Percentiles rank a stretch among this genome's conserved stretches.
Evolutionary conservation across 306 rosid genomes (phyloP).

Genomic region (Lagenaria siceraria): DNA sequence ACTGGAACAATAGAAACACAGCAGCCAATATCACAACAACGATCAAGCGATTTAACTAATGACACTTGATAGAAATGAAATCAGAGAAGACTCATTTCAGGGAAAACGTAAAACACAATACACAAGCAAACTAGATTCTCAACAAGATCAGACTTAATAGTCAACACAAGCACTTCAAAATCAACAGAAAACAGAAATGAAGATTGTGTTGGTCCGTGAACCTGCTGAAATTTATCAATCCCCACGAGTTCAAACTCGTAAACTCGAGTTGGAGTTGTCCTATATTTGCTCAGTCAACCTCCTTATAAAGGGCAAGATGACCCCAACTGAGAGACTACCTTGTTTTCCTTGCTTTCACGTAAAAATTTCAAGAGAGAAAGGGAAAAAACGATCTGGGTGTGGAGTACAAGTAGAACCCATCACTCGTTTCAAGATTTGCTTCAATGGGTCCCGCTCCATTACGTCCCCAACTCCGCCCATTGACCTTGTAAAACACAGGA

Average conservation of each 20-base stretch:
- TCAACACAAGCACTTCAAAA: background rate
- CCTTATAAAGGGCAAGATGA: background rate
- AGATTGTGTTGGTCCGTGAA: background rate
- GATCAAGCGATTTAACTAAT: background rate
- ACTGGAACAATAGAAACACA: background rate
- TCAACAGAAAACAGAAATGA: background rate
- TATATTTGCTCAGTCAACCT: background rate
- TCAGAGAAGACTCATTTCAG: background rate
- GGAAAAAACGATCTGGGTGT: background rate
- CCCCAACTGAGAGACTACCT: background rate
- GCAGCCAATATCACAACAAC: background rate
- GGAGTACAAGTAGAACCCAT: background rate
- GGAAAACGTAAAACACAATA: background rate
- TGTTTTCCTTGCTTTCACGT: constrained; percentile 11
- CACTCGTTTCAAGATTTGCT: background rate
- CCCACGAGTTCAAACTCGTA: background rate
- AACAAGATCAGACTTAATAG: background rate
- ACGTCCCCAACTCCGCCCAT: background rate
- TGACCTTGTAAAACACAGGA: background rate
- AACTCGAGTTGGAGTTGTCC: background rate
- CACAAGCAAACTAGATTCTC: constrained; percentile 1
- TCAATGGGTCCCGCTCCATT: background rate
- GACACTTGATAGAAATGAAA: background rate
- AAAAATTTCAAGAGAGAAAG: background rate
- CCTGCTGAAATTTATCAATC: background rate